phyloP scores from a whole-genome alignment of 306 rosid species.

The Benincasa hispida region DNA sequence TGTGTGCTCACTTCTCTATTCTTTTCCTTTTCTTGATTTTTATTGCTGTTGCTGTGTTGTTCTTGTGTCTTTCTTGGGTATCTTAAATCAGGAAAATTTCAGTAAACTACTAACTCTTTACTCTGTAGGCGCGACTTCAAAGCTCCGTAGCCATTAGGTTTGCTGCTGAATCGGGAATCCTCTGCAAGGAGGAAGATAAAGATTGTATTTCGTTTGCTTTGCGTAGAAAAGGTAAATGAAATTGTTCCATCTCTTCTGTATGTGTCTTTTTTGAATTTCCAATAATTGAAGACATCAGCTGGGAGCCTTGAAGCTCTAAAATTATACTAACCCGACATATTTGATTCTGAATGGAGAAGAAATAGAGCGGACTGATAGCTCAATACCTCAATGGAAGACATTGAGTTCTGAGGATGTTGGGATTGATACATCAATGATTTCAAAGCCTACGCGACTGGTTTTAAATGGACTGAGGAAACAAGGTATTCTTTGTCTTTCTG shows the following conservation, averaged over 20 bases:
- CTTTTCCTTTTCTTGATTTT: background rate
- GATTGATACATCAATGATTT: slow-evolving; percentile 20
- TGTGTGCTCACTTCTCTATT: background rate
- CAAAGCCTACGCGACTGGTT: slow-evolving; percentile 20
- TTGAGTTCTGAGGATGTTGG: slow-evolving; percentile 21
- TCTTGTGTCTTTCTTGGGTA: background rate
- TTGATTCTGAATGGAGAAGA: background rate
- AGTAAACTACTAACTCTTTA: background rate
- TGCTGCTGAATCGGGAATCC: slow-evolving; percentile 1
- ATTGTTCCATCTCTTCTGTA: background rate
- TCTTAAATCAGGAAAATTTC: background rate
- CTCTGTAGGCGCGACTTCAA: slow-evolving; percentile 8
- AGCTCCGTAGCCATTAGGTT: slow-evolving; percentile 10
- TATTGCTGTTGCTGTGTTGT: background rate
- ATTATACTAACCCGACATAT: background rate
- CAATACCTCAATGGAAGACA: slow-evolving; percentile 20
- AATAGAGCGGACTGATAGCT: background rate
- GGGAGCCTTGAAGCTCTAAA: background rate
- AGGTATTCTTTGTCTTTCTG: slow-evolving; percentile 6
- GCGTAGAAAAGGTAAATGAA: background rate
- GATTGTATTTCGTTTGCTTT: background rate
- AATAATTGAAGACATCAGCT: background rate
- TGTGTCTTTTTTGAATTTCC: background rate
- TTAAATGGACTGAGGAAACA: slow-evolving; percentile 14
- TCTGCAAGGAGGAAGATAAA: background rate